A percentile compares a stretch with the other conserved stretches of the same genome.
phyloP scores from a whole-genome alignment of 2,329 filamentous ascomycete genomes.

The Aspergillus novoparasiticus region DNA sequence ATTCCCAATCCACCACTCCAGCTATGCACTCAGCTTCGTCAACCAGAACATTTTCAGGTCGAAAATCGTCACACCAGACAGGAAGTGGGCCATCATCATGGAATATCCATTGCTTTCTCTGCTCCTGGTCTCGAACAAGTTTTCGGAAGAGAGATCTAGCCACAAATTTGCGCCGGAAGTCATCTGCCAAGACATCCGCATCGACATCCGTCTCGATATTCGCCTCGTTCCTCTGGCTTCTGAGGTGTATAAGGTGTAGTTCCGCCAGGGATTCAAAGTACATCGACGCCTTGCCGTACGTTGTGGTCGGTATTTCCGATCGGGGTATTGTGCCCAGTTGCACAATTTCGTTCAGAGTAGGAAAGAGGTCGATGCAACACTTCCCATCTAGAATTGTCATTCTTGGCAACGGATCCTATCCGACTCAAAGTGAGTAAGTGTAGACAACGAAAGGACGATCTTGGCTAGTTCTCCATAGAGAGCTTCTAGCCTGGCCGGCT shows the following conservation, averaged over 20 bases:
- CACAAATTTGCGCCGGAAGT: too few species aligned
- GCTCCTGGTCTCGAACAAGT: too few species aligned
- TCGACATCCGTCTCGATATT: too few species aligned
- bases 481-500: slow-evolving; percentile 1
- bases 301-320: too few species aligned
- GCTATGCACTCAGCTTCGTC: background rate
- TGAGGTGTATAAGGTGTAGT: too few species aligned
- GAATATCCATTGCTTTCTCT: too few species aligned
- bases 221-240: too few species aligned
- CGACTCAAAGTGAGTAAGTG: slow-evolving; percentile 33
- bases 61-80: background rate
- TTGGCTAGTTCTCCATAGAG: slow-evolving; percentile 45
- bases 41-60: background rate
- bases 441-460: slow-evolving; percentile 44
- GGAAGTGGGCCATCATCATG: background rate
- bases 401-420: slow-evolving; percentile 45
- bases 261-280: too few species aligned
- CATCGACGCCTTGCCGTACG: too few species aligned
- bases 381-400: slow-evolving; percentile 20
- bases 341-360: background rate
- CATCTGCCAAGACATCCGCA: too few species aligned
- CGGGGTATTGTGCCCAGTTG: too few species aligned
- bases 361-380: slow-evolving; percentile 41
- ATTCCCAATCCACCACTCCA: background rate
- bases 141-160: too few species aligned